phyloP scores from a whole-genome alignment of 1,284 basidiomycete species.

The Sporisorium iseilematis-ciliati region DNA sequence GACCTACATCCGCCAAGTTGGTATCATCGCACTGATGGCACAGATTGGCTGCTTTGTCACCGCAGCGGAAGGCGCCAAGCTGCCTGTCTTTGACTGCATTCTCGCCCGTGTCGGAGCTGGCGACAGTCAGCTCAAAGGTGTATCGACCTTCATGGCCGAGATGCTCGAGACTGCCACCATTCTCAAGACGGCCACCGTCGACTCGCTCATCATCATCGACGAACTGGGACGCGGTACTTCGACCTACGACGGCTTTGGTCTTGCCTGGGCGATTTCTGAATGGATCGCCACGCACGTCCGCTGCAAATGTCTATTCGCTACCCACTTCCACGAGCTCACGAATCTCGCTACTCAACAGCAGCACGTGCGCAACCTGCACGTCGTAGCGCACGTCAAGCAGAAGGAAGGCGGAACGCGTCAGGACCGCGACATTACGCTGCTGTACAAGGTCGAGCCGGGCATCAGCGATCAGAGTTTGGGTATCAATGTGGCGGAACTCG shows the following conservation, averaged over 20 bases:
- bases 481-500: constrained; percentile 96
- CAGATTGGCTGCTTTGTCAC: constrained; percentile 96
- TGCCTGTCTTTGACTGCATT: constrained; percentile 97
- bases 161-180: constrained; percentile 99
- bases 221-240: constrained; percentile 98
- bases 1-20: constrained; percentile 75
- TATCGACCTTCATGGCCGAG: constrained; percentile 99
- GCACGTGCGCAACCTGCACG: constrained; percentile 94
- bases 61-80: constrained; percentile 74
- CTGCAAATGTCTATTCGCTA: constrained; percentile 83
- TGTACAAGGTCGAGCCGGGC: constrained; percentile 87
- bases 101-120: constrained; percentile 96
- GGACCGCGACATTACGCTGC: constrained; percentile 78
- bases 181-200: constrained; percentile 85
- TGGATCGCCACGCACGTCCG: constrained; percentile 93
- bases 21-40: constrained; percentile 93
- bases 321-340: constrained; percentile 98
- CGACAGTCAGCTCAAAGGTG: constrained; percentile 95
- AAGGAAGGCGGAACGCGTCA: constrained; percentile 72
- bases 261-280: constrained; percentile 99
- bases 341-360: constrained; percentile 85
- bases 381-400: constrained; percentile 87
- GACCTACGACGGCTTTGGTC: constrained; percentile 97
- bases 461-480: constrained; percentile 92
- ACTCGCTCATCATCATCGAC: constrained; percentile 97